phyloP scores from a whole-genome alignment of 805 yeast genomes.

The Torulaspora quercuum region DNA sequence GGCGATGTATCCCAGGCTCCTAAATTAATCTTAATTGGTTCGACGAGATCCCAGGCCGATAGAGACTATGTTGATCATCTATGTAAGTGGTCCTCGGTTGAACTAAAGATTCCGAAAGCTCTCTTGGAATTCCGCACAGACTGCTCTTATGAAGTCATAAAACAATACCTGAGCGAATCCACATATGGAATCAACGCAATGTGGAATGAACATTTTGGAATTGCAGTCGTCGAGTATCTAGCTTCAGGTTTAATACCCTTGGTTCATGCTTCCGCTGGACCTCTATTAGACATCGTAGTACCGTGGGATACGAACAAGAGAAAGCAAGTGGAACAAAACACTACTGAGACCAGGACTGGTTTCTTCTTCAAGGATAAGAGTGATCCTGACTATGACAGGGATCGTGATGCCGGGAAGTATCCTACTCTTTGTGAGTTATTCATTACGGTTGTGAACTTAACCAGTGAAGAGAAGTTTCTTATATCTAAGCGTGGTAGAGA shows the following conservation, averaged over 20 bases:
- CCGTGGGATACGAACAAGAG: constrained; percentile 42
- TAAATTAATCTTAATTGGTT: constrained; percentile 72
- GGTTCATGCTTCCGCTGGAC: constrained; percentile 95
- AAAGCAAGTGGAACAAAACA: constrained; percentile 29
- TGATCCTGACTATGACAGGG: constrained; percentile 63
- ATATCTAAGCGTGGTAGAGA: constrained; percentile 47
- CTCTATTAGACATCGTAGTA: constrained; percentile 78
- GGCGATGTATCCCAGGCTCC: constrained; percentile 37
- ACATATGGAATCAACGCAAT: constrained; percentile 86
- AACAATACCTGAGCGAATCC: constrained; percentile 50
- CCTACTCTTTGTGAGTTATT: constrained; percentile 53
- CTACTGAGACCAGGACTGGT: constrained; percentile 58
- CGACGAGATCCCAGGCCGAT: constrained; percentile 72
- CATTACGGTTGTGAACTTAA: constrained; percentile 39
- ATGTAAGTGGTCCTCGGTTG: constrained; percentile 40
- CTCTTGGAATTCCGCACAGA: constrained; percentile 61
- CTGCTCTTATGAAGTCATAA: constrained; percentile 64
- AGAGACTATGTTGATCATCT: constrained; percentile 53
- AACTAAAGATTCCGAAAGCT: constrained; percentile 41
- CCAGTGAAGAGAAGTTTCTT: constrained; percentile 36
- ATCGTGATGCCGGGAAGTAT: constrained; percentile 31
- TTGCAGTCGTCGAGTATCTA: constrained; percentile 90
- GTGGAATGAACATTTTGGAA: constrained; percentile 99
- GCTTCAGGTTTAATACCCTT: constrained; percentile 84
- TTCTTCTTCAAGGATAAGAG: constrained; percentile 66